Evolutionary conservation across 2,329 filamentous ascomycete species (phyloP).

Genomic region (Thielaviopsis punctulata): DNA sequence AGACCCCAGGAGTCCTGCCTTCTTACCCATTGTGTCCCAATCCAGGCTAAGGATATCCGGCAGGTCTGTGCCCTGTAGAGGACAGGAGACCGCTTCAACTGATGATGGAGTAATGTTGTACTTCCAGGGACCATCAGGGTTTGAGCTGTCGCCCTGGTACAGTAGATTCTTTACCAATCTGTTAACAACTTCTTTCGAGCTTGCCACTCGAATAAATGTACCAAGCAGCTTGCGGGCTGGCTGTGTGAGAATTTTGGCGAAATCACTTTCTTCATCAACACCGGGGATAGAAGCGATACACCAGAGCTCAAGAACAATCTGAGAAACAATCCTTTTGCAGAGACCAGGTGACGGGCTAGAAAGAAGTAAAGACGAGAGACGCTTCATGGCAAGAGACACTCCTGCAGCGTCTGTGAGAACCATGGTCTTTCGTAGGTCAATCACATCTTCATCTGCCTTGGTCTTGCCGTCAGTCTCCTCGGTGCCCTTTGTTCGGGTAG

Average conservation of each 20-base stretch:
- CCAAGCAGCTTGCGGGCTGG: constrained; percentile 34
- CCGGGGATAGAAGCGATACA: constrained; percentile 28
- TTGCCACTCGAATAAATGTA: constrained; percentile 39
- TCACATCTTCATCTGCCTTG: constrained; percentile 21
- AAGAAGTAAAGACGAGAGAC: constrained; percentile 37
- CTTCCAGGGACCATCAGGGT: constrained; percentile 28
- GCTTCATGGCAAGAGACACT: constrained; percentile 33
- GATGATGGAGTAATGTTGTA: constrained; percentile 25
- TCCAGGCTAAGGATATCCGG: constrained; percentile 19
- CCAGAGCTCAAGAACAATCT: constrained; percentile 46
- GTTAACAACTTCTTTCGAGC: constrained; percentile 31
- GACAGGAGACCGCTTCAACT: constrained; percentile 31
- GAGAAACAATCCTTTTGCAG: constrained; percentile 41
- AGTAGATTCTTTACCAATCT: constrained; percentile 36
- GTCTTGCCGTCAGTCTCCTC: constrained; percentile 12
- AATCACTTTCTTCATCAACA: constrained; percentile 22
- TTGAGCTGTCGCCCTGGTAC: constrained; percentile 30
- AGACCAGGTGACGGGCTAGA: constrained; percentile 52
- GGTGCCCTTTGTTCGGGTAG: constrained; percentile 10
- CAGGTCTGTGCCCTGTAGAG: constrained; percentile 7
- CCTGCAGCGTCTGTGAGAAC: constrained; percentile 30
- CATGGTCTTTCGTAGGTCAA: constrained; percentile 27
- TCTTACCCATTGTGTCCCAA: constrained; percentile 29
- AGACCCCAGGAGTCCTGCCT: constrained; percentile 29
- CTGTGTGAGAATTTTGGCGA: constrained; percentile 24